These are phyloP conservation scores for Ophiosphaerella narmari DNA, from an alignment of 2,329 filamentous ascomycete genomes.

Conservation along the genomic window DNA sequence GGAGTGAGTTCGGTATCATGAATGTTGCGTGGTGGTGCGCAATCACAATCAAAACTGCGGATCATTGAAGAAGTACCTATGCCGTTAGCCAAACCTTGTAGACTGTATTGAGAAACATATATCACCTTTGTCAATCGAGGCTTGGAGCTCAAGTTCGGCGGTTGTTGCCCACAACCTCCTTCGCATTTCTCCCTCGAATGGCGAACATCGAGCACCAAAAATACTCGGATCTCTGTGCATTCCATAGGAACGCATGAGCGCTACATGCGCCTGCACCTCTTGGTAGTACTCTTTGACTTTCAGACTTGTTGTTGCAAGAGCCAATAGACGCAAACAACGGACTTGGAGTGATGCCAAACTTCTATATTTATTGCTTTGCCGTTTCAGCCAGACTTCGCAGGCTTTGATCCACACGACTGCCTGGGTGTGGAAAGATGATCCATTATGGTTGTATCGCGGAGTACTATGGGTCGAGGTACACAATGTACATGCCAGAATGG, in stretches of 20 bases:
- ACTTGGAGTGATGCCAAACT: conserved; percentile 55
- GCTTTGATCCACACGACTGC: conserved; percentile 45
- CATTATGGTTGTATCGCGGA: conserved; percentile 44
- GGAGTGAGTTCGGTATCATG: conserved; percentile 52
- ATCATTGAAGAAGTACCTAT: conserved; percentile 53
- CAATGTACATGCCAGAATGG: conserved; percentile 45
- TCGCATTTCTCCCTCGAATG: conserved; percentile 55
- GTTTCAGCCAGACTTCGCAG: conserved; percentile 47
- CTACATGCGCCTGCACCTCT: conserved; percentile 39
- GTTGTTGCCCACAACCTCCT: conserved; percentile 61
- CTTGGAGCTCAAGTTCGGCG: conserved; percentile 59
- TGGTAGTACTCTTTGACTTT: conserved; percentile 41
- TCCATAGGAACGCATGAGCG: conserved; percentile 55
- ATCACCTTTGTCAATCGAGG: conserved; percentile 53
- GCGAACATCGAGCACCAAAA: conserved; percentile 31
- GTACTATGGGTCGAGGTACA: conserved; percentile 34
- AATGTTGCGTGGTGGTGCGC: conserved; percentile 53
- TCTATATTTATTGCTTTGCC: conserved; percentile 57
- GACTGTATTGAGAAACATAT: background rate
- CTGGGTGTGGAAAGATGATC: conserved; percentile 44
- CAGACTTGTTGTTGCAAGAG: conserved; percentile 53
- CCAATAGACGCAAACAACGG: conserved; percentile 54
- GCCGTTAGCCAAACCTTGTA: background rate
- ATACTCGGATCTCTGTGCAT: conserved; percentile 54
- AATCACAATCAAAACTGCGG: conserved; percentile 52